A percentile compares a stretch with the other conserved stretches of the same genome.
Evolutionary conservation across 228 moss, liverwort and hornwort genomes (phyloP).

Genomic region (Sphagnum fallax): DNA sequence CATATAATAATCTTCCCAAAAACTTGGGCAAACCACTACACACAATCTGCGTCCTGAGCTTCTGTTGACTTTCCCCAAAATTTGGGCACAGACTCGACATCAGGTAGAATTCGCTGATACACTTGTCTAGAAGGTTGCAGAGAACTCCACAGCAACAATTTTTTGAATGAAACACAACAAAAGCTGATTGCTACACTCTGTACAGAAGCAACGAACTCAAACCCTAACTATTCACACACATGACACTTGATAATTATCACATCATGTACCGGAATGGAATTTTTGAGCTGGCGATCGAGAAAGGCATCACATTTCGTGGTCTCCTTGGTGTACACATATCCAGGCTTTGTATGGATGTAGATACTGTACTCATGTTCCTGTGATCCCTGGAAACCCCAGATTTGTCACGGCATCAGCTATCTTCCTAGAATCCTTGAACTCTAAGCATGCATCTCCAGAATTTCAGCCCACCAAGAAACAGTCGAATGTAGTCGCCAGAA

Average conservation of each 20-base stretch:
- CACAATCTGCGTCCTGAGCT: no score
- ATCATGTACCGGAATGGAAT: constrained; percentile 50
- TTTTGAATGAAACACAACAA: background rate
- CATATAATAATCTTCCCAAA: no score
- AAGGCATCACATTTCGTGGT: constrained; percentile 69
- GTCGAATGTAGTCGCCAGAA: no score
- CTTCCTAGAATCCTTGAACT: no score
- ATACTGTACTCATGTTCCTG: constrained; percentile 59
- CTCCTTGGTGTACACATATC: constrained; percentile 42
- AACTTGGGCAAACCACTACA: no score
- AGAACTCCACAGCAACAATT: background rate
- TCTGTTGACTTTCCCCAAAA: no score
- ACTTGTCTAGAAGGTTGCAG: background rate
- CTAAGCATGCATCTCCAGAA: no score
- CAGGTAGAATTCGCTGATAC: no score
- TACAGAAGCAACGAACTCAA: background rate
- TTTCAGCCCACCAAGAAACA: no score
- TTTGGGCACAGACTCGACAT: background rate
- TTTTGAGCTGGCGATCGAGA: constrained; percentile 54
- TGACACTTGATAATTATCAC: background rate
- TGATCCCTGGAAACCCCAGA: constrained; percentile 43
- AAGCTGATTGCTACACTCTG: background rate
- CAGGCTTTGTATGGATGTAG: constrained; percentile 91
- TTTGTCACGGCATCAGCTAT: no score
- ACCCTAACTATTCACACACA: background rate